Evolutionary conservation across 345 rosid species (phyloP).

Genomic region (Fremontodendron californicum): DNA sequence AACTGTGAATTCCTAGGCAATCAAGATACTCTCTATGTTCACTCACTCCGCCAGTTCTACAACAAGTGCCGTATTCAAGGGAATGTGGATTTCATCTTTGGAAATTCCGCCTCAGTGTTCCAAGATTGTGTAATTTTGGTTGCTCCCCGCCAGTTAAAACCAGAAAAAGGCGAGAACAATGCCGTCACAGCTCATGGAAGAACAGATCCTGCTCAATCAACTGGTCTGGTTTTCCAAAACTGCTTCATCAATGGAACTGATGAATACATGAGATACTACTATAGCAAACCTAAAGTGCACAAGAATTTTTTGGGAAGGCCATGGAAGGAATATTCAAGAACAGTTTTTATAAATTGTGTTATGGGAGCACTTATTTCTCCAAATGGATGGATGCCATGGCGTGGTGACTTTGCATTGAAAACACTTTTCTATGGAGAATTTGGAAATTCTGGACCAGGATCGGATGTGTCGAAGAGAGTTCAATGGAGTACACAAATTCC

Average conservation of each 20-base stretch:
- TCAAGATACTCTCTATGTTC: constrained; percentile 88
- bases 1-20: constrained; percentile 87
- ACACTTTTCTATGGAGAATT: constrained; percentile 89
- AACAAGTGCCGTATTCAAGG: constrained; percentile 77
- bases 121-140: constrained; percentile 60
- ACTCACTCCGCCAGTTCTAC: constrained; percentile 81
- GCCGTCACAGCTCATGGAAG: constrained; percentile 89
- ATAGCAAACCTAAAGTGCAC: constrained; percentile 60
- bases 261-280: constrained; percentile 61
- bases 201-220: constrained; percentile 71
- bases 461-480: constrained; percentile 47
- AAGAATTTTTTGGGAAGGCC: constrained; percentile 80
- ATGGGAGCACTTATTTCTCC: constrained; percentile 54
- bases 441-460: constrained; percentile 63
- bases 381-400: constrained; percentile 83
- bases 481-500: constrained; percentile 80
- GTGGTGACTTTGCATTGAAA: constrained; percentile 58
- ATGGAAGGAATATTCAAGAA: constrained; percentile 92
- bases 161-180: constrained; percentile 77
- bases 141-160: constrained; percentile 60
- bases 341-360: constrained; percentile 57
- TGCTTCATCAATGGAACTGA: constrained; percentile 77
- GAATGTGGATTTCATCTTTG: constrained; percentile 97
- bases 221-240: constrained; percentile 70
- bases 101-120: constrained; percentile 80